phyloP scores from a whole-genome alignment of 1,139 yeast species.

The Hyphopichia pseudoburtonii region DNA sequence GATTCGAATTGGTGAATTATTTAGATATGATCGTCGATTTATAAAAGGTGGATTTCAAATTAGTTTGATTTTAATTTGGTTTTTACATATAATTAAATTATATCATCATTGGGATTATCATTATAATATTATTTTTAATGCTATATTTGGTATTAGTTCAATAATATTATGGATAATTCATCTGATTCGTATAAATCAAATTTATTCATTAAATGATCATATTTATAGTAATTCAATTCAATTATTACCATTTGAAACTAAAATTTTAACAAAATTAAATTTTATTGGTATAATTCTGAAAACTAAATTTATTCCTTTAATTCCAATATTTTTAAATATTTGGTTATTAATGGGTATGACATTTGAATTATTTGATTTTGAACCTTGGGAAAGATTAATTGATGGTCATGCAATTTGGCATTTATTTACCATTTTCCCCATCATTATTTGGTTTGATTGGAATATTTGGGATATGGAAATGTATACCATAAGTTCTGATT shows the following conservation, averaged over 20 bases:
- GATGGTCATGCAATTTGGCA: conserved; percentile 52
- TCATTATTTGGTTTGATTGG: conserved; percentile 49
- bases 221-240: conserved; percentile 38
- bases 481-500: conserved; percentile 18
- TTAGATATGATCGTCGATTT: conserved; percentile 9
- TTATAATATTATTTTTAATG: conserved; percentile 38
- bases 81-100: conserved; percentile 31
- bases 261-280: conserved; percentile 33
- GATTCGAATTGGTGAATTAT: conserved; percentile 33
- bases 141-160: conserved; percentile 32
- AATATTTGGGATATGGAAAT: conserved; percentile 50
- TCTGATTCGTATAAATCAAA: conserved; percentile 19
- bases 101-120: conserved; percentile 38
- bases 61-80: conserved; percentile 17
- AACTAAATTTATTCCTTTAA: conserved; percentile 30
- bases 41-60: conserved; percentile 13
- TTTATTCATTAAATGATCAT: conserved; percentile 22
- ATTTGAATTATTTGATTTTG: conserved; percentile 42
- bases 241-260: conserved; percentile 42
- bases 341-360: conserved; percentile 35
- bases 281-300: conserved; percentile 23
- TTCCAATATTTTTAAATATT: conserved; percentile 37
- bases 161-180: conserved; percentile 38
- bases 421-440: conserved; percentile 42
- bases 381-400: conserved; percentile 30